Base-by-base conservation (phyloP, 1,139 yeast genomes). In the Magnusiomyces tetraspermus region DNA sequence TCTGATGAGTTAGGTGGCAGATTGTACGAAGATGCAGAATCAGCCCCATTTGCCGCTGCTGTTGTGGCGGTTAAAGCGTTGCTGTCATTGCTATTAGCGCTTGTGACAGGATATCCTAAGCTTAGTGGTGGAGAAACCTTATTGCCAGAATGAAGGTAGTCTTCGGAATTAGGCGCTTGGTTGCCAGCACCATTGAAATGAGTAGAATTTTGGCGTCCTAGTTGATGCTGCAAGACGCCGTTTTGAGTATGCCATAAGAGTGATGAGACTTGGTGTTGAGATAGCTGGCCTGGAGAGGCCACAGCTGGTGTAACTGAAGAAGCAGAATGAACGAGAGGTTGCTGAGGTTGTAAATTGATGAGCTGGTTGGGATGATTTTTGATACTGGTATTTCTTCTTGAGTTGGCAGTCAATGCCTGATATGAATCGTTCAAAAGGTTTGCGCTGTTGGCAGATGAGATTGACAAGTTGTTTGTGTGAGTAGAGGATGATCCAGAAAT, bases 401-500 rank as follows among this genome's bases (percentile, higher is more conserved):
- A 33, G 23, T 51, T 51, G n/a, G 51, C 51, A 1, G 53, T 51
- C n/a, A 54, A 37, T 2, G 54, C 50, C 33, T 51, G 54, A 31
- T 52, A 52, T 15, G 54, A 49, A 28, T 50, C n/a, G 47, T n/a
- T n/a, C n/a, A 38, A 2, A 48, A 40, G 15, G 37, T 43, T 24
- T 5, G 13, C 5, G 45, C 30, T 13, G 17, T 13, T 43, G 19
- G n/a, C n/a, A 13, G 42, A 2, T 22, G 41, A 17, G 46, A 19
- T 45, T 30, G 44, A 45, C n/a, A n/a, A 24, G 49, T 10, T 17
- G 30, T 26, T 36, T 15, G 36, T 3, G n/a, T 40, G 41, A 15
- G 23, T 19, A 19, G 57, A 41, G 50, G 56, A 26, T 50, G 57
- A 45, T 51, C 56, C 43, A 51, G 57, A 24, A 3, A 19, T n/a